These are phyloP conservation scores for Blumeriella jaapii DNA, from an alignment of 2,329 filamentous ascomycete genomes.

Conservation along the genomic window DNA sequence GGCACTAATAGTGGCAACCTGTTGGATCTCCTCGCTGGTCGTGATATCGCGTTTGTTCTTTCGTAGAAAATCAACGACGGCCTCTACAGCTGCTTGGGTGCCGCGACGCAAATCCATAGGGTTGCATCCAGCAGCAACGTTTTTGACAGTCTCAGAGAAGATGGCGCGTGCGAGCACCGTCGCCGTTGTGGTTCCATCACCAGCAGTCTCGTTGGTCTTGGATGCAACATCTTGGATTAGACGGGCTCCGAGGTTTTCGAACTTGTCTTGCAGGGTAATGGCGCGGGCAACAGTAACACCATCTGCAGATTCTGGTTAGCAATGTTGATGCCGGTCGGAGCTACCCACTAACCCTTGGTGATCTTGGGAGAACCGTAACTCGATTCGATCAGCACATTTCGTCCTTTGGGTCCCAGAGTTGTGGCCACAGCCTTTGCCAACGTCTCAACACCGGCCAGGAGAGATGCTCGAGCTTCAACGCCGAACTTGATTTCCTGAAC, in stretches of 20 bases:
- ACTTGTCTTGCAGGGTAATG: slow-evolving; percentile 93
- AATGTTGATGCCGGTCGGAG: background rate
- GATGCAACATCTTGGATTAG: slow-evolving; percentile 96
- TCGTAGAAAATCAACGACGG: slow-evolving; percentile 88
- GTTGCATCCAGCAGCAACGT: slow-evolving; percentile 98
- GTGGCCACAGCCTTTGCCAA: slow-evolving; percentile 92
- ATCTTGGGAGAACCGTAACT: slow-evolving; percentile 99
- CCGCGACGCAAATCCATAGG: slow-evolving; percentile 97
- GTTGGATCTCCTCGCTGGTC: slow-evolving; percentile 90
- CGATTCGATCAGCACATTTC: slow-evolving; percentile 97
- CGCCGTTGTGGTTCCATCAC: slow-evolving; percentile 96
- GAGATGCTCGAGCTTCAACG: slow-evolving; percentile 79
- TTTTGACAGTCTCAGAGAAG: slow-evolving; percentile 99
- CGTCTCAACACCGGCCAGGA: slow-evolving; percentile 91
- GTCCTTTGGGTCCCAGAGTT: slow-evolving; percentile 93
- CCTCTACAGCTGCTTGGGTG: slow-evolving; percentile 91
- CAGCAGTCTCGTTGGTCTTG: slow-evolving; percentile 98
- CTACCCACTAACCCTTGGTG: slow-evolving; percentile 68
- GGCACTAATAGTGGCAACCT: slow-evolving; percentile 96
- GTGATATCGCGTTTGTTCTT: slow-evolving; percentile 97
- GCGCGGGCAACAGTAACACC: slow-evolving; percentile 85
- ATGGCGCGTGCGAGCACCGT: slow-evolving; percentile 95
- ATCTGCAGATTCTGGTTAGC: slow-evolving; percentile 38
- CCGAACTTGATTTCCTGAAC: slow-evolving; percentile 91
- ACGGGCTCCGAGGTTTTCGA: slow-evolving; percentile 96